phyloP scores from a whole-genome alignment of 768 basidiomycete genomes.

The Leccinum boreale region DNA sequence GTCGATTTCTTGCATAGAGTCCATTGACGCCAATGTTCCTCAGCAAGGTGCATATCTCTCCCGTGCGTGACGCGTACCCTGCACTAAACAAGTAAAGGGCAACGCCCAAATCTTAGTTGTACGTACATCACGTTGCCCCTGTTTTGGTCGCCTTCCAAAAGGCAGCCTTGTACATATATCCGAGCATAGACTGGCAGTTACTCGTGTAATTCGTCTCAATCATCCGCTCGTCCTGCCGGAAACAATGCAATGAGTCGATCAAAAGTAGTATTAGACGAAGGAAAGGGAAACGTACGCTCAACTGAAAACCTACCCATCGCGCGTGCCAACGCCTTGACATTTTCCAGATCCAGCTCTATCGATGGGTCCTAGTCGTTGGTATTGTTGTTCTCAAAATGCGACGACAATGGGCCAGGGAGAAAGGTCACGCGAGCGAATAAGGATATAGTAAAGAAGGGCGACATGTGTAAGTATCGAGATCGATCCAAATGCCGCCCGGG shows the following conservation, averaged over 20 bases:
- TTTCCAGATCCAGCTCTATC: constrained; percentile 86
- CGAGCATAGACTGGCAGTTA: constrained; percentile 76
- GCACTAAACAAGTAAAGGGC: not conserved
- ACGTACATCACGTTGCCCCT: not conserved
- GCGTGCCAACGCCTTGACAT: constrained; percentile 72
- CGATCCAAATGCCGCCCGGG: constrained; percentile 90
- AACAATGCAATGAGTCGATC: not conserved
- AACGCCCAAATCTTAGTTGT: not conserved
- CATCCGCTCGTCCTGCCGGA: constrained; percentile 69
- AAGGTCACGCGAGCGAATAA: not conserved
- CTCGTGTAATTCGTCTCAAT: constrained; percentile 86
- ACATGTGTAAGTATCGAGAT: constrained; percentile 43
- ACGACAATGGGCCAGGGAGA: constrained; percentile 73
- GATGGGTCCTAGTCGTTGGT: constrained; percentile 78
- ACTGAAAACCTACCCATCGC: constrained; percentile 84
- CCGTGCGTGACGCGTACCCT: not conserved
- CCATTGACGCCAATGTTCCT: not conserved
- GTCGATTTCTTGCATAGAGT: not conserved
- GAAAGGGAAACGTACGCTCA: constrained; percentile 53
- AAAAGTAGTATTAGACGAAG: not conserved
- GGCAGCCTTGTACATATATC: constrained; percentile 77
- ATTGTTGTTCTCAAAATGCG: constrained; percentile 93
- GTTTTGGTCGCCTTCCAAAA: constrained; percentile 76
- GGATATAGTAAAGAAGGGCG: not conserved
- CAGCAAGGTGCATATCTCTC: not conserved